phyloP scores from a whole-genome alignment of 2,329 filamentous ascomycete genomes.

The Pseudonectria buxi region DNA sequence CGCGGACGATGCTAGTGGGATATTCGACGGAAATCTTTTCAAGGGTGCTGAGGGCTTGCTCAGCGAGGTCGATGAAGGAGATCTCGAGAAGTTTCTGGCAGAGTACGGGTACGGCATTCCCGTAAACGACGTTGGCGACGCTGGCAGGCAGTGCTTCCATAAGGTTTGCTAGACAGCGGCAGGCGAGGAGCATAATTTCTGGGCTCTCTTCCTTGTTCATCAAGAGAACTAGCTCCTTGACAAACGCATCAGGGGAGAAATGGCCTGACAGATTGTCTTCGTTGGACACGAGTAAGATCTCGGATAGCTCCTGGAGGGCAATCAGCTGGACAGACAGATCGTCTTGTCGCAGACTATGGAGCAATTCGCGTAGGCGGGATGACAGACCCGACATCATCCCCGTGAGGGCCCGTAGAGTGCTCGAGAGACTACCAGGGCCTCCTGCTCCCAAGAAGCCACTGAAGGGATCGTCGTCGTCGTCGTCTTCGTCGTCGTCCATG shows the following conservation, averaged over 20 bases:
- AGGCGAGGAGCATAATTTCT: constrained; percentile 95
- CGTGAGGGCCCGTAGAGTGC: constrained; percentile 76
- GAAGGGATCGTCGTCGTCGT: constrained; percentile 61
- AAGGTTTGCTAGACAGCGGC: constrained; percentile 88
- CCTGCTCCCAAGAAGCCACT: constrained; percentile 63
- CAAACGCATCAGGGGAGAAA: constrained; percentile 88
- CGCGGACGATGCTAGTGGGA: constrained; percentile 87
- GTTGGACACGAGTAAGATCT: constrained; percentile 88
- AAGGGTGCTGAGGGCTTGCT: constrained; percentile 91
- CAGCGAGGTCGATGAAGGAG: constrained; percentile 92
- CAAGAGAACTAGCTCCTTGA: constrained; percentile 84
- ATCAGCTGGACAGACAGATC: constrained; percentile 88
- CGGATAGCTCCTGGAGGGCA: constrained; percentile 85
- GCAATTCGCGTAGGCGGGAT: constrained; percentile 68
- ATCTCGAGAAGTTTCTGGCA: constrained; percentile 96
- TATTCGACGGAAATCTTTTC: constrained; percentile 98
- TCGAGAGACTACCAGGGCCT: constrained; percentile 62
- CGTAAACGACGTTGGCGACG: constrained; percentile 92
- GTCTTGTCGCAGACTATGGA: constrained; percentile 70
- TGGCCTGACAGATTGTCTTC: constrained; percentile 94
- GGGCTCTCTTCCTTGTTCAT: constrained; percentile 96
- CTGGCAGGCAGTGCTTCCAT: constrained; percentile 95
- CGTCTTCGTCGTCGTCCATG: constrained; percentile 49
- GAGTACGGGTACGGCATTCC: constrained; percentile 88
- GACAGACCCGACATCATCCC: constrained; percentile 88